A percentile compares a stretch with the other conserved stretches of the same genome.
These are phyloP conservation scores for Saccharomycopsis fibuligera DNA, from an alignment of 805 yeast species.

Conservation along the genomic window DNA sequence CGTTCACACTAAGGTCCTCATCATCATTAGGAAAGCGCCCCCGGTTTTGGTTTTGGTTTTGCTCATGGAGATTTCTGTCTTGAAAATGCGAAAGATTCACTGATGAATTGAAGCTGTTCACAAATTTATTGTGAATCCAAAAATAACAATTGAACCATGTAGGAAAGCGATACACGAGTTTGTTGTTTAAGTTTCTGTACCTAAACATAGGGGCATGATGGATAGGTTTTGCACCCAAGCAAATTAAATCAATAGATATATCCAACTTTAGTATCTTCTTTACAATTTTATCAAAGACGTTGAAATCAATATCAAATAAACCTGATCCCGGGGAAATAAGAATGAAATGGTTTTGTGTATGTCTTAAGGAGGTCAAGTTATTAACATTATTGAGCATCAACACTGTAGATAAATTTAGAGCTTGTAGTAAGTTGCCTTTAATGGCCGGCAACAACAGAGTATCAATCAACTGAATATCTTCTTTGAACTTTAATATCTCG, in stretches of 20 bases:
- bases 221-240: slow-evolving; percentile 84
- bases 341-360: slow-evolving; percentile 85
- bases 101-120: slow-evolving; percentile 14
- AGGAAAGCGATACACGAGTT: slow-evolving; percentile 72
- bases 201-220: slow-evolving; percentile 89
- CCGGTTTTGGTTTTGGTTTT: neutral
- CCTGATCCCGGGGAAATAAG: slow-evolving; percentile 92
- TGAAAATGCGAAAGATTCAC: neutral
- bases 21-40: neutral
- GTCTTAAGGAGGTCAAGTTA: slow-evolving; percentile 66
- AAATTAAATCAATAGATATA: slow-evolving; percentile 80
- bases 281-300: slow-evolving; percentile 66
- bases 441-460: slow-evolving; percentile 74
- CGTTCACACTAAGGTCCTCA: neutral
- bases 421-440: slow-evolving; percentile 84
- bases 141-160: slow-evolving; percentile 94
- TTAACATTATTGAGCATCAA: slow-evolving; percentile 28
- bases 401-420: slow-evolving; percentile 77
- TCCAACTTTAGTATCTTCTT: slow-evolving; percentile 71
- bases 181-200: slow-evolving; percentile 46
- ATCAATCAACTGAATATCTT: slow-evolving; percentile 48
- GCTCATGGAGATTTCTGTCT: no score
- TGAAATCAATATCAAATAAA: slow-evolving; percentile 82
- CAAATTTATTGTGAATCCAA: slow-evolving; percentile 46
- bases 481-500: slow-evolving; percentile 78